A percentile compares a stretch with the other conserved stretches of the same genome.
phyloP scores from a whole-genome alignment of 192 early-diverging fungal genomes.

The Bifiguratus adelaidae region DNA sequence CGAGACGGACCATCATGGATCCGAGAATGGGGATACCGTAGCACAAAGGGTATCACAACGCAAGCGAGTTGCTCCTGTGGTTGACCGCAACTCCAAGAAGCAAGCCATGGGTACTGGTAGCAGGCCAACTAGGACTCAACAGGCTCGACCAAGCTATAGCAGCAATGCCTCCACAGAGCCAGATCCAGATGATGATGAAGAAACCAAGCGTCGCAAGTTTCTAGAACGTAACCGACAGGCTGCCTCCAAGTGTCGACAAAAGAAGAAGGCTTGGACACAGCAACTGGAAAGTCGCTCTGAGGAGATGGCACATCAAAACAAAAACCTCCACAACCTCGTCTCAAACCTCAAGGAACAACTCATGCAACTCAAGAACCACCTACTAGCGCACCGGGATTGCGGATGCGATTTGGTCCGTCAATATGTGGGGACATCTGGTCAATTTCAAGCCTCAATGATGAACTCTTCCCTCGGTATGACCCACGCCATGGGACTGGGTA shows the following conservation, averaged over 20 bases:
- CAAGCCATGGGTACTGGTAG: not conserved
- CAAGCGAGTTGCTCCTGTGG: not conserved
- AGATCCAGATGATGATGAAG: not conserved
- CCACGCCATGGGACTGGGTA: too few species aligned
- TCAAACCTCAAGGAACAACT: constrained; percentile 17
- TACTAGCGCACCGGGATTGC: constrained; percentile 16
- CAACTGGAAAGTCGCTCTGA: constrained; percentile 17
- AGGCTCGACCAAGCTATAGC: not conserved
- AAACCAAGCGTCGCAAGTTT: not conserved
- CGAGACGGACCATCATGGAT: too few species aligned
- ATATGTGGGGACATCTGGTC: constrained; percentile 1
- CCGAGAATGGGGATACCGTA: too few species aligned
- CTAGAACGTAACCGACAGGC: not conserved
- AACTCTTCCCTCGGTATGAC: too few species aligned
- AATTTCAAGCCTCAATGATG: not conserved
- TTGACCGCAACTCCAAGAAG: not conserved
- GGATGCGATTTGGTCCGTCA: constrained; percentile 13
- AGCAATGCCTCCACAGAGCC: not conserved
- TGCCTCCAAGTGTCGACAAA: constrained; percentile 23
- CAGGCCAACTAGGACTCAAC: not conserved
- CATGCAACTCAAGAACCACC: constrained; percentile 14
- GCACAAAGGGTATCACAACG: too few species aligned
- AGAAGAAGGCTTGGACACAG: constrained; percentile 24
- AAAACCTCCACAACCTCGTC: constrained; percentile 9
- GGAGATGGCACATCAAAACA: constrained; percentile 7